A percentile compares a stretch with the other conserved stretches of the same genome.
Evolutionary conservation across 768 basidiomycete species (phyloP).

Genomic region (Cubamyces sp.): DNA sequence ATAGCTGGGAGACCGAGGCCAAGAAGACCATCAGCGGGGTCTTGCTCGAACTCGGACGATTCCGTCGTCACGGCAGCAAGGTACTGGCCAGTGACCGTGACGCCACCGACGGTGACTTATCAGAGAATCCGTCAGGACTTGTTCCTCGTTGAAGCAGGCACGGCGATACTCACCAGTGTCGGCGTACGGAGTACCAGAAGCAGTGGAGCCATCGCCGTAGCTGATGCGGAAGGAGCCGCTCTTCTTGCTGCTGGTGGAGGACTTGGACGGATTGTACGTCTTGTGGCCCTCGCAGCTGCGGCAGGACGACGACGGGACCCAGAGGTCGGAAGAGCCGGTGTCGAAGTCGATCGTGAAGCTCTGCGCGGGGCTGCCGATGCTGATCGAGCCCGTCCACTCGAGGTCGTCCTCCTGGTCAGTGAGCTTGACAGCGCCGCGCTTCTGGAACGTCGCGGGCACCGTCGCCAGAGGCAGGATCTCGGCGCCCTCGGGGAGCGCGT

Average conservation of each 20-base stretch:
- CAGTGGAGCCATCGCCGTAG: conserved; percentile 41
- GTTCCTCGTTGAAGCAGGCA: background rate
- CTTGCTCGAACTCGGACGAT: conserved; percentile 8
- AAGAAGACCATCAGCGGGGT: conserved; percentile 26
- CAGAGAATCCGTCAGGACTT: conserved; percentile 4
- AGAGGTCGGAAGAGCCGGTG: conserved; percentile 22
- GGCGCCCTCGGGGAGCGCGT: conserved; percentile 19
- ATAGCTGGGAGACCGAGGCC: conserved; percentile 27
- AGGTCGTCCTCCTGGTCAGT: conserved; percentile 8
- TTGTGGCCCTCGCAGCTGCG: background rate
- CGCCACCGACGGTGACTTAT: conserved; percentile 36
- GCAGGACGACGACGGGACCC: conserved; percentile 19
- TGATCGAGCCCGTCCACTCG: conserved; percentile 47
- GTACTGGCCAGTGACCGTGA: conserved; percentile 25
- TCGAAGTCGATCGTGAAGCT: conserved; percentile 27
- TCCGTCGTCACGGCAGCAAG: conserved; percentile 19
- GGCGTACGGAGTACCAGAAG: conserved; percentile 36
- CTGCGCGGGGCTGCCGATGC: conserved; percentile 50
- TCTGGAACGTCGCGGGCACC: conserved; percentile 5
- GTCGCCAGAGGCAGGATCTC: conserved; percentile 8
- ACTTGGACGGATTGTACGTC: conserved; percentile 34
- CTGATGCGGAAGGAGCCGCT: conserved; percentile 35
- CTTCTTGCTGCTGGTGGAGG: conserved; percentile 29
- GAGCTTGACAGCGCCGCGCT: conserved; percentile 5
- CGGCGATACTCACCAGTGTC: conserved; percentile 30